phyloP scores from a whole-genome alignment of 2,329 filamentous ascomycete species.

The Fusarium sp. region DNA sequence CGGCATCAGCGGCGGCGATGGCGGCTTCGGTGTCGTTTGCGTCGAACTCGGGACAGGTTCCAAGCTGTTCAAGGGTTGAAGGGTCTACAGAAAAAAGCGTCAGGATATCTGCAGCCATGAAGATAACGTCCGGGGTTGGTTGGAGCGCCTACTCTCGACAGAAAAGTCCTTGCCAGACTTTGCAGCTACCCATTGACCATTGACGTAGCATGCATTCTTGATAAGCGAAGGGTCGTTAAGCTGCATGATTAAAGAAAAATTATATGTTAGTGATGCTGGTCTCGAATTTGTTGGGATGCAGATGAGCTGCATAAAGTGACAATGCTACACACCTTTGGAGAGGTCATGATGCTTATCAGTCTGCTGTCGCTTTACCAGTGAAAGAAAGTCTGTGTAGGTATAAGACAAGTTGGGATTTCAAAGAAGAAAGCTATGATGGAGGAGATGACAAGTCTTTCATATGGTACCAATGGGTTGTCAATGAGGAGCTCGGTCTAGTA shows the following conservation, averaged over 20 bases:
- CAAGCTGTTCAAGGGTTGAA: conserved; percentile 74
- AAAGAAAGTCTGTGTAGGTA: not conserved
- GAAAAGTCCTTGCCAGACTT: conserved; percentile 79
- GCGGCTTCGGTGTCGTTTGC: conserved; percentile 74
- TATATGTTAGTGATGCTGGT: conserved; percentile 23
- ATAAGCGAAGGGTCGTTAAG: conserved; percentile 73
- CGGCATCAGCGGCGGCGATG: conserved; percentile 73
- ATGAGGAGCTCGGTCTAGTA: not conserved
- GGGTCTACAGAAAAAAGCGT: conserved; percentile 64
- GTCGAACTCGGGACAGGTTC: conserved; percentile 78
- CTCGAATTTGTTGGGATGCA: conserved; percentile 9
- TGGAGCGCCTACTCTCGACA: conserved; percentile 64
- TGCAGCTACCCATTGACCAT: conserved; percentile 80
- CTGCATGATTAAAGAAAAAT: conserved; percentile 47
- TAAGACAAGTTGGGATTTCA: conserved; percentile 14
- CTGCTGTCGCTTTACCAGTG: not conserved
- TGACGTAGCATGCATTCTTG: conserved; percentile 77
- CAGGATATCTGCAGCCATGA: conserved; percentile 6
- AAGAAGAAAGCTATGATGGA: conserved; percentile 14
- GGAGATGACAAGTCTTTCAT: not conserved
- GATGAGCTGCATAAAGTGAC: conserved; percentile 4
- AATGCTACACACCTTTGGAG: conserved; percentile 36
- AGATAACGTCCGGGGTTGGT: not conserved
- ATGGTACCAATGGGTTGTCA: conserved; percentile 1
- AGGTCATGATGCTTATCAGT: conserved; percentile 31